Base-by-base conservation (phyloP, 2,329 filamentous ascomycete genomes). In the Whalleya microplaca region DNA sequence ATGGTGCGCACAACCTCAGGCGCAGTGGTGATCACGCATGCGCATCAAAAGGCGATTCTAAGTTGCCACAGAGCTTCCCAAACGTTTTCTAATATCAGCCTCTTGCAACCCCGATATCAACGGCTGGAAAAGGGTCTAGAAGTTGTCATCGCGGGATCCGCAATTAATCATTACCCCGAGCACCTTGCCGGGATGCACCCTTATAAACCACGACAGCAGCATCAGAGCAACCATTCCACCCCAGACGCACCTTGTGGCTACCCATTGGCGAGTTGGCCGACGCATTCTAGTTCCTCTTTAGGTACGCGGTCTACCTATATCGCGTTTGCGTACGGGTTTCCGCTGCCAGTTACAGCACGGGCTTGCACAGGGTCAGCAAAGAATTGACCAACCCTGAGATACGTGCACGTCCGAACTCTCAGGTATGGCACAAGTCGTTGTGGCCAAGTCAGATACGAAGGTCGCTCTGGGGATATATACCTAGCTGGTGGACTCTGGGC, bases 381-480 rank as follows among this genome's bases (percentile, higher is more conserved):
- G 75, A 74, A 1, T 55, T 74, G n/a, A 77, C 77, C 47, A 77
- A 77, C 41, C 76, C 75, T 18, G 72, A 69, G 21, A 27, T 27
- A 9, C 23, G 9, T 27, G 9, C 23, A 27, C n/a, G n/a, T n/a
- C n/a, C n/a, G n/a, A n/a, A n/a, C n/a, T n/a, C n/a, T n/a, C n/a
- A n/a, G n/a, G n/a, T n/a, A n/a, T n/a, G n/a, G n/a, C n/a, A n/a
- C n/a, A n/a, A n/a, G n/a, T n/a, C n/a, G n/a, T n/a, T n/a, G n/a
- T 53, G 21, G 41, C 51, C n/a, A 3, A 20, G 2, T 29, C 41
- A 55, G 19, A 47, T 9, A 12, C 3, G n/a, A 45, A 75, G 74
- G 73, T 76, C 10, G 82, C 83, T 0, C 70, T 86, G 1, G 82
- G 81, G n/a, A n/a, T 0, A 74, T 86, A 21, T 77, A 75, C 32